Base-by-base conservation (phyloP, 169 alveolate species). In the Perkinsus chesapeaki region DNA sequence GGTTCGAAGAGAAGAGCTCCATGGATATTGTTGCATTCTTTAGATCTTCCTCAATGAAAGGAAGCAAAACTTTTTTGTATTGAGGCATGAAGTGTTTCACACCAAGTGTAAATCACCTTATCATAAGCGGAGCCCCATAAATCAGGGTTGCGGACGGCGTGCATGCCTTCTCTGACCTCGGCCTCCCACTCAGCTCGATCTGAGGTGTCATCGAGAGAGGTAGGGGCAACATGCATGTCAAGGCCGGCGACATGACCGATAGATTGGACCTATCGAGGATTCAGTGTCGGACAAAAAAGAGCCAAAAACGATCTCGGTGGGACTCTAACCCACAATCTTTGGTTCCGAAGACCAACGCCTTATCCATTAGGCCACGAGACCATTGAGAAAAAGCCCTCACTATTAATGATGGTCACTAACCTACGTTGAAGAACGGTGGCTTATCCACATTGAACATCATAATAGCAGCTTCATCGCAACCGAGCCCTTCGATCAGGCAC, bases 291-390 rank as follows among this genome's bases (percentile, higher is more conserved):
- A n/a, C n/a, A n/a, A n/a, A n/a, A n/a, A n/a, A n/a, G 16, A 43
- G 5, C 16, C 16, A 43, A 5, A 16, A 43, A 43, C 60, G 98
- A 95, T 97, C 96, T 97, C 97, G 97, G 95, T 97, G 97, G 97
- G 98, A 97, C 98, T 97, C 98, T 98, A 97, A 97, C 98, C 98
- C 98, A 97, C 98, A 97, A 97, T 97, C 98, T 97, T 97, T 98
- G 98, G 98, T 96, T 97, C 98, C 98, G 98, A 95, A 97, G 98
- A 97, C 98, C 98, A 98, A 97, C 98, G 98, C 98, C 98, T 95
- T 97, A 97, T 97, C 98, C 98, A 97, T 97, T 97, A 95, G 98
- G 98, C 98, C 98, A 97, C 98, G 97, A 43, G 60, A 43, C 60
- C 60, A 43, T 16, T 9, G 23, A 43, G 60, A 43, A 5, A 16